Evolutionary conservation across 2,329 filamentous ascomycete genomes (phyloP), one percentile per base, ranked within the genome.

Genomic region (Emmonsiellopsis sp.): DNA sequence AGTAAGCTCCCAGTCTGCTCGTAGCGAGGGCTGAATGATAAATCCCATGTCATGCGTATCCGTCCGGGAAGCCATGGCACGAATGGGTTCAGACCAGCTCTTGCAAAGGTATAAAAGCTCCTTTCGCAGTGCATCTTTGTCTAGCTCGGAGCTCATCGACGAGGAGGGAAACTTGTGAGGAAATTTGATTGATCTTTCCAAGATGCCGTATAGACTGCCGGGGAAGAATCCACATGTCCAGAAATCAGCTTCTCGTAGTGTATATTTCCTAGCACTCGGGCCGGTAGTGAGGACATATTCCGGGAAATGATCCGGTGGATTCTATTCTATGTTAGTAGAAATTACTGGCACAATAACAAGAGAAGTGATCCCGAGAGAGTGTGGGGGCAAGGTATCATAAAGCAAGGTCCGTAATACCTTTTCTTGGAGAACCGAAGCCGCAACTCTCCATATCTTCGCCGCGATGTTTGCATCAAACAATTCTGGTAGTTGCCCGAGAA

Each of bases 21-120:
- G 67, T 1, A 78, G 56, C 0, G 74, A 70, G 0, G 76, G 76
- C 57, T 74, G 69, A 3, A 78, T 66, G 6, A 80, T 79, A 56
- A 80, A 80, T 0, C 75, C 75, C 56, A 80, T 70, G 52, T 79
- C 77, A 56, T 80, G 77, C 0, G 76, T 79, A 53, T 79, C 75
- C 4, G 68, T 79, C 31, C 76, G 71, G 57, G 52, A 60, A 7
- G 66, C 59, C 67, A 72, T 73, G 6, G 32, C 55, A 46, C 70
- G 63, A 2, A 73, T 54, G 1, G 70, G 69, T 32, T 60, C 60
- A 11, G 67, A 51, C 70, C 68, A 73, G 13, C 53, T 54, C 14
- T 51, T 46, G 49, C 67, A 64, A 2, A 69, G 50, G 0, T 31
- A 34, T 10, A 61, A 55, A 2, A 67, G 54, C n/a, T 57, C 51